A percentile compares a stretch with the other conserved stretches of the same genome.
phyloP scores from a whole-genome alignment of 768 basidiomycete species.

The Pisolithus albus region DNA sequence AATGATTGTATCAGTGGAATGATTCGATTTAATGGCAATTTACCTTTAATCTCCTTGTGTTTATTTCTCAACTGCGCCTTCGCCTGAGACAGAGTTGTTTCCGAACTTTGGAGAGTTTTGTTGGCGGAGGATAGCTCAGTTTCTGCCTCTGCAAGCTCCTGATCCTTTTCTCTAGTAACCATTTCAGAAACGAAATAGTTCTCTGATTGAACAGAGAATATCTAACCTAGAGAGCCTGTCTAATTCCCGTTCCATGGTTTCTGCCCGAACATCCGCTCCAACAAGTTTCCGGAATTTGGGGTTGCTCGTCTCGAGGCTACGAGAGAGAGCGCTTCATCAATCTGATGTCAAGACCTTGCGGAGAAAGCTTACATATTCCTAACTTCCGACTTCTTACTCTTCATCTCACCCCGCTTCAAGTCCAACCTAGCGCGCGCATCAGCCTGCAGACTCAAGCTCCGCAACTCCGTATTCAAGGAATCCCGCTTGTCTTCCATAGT shows the following conservation, averaged over 20 bases:
- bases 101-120: constrained; percentile 53
- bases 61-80: constrained; percentile 58
- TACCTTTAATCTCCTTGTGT: constrained; percentile 57
- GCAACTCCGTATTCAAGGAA: constrained; percentile 60
- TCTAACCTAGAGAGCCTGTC: constrained; percentile 53
- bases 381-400: constrained; percentile 58
- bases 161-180: constrained; percentile 56
- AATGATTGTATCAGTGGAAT: not conserved
- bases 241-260: constrained; percentile 70
- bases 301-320: constrained; percentile 57
- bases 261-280: constrained; percentile 50
- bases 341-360: not conserved
- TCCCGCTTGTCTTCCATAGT: constrained; percentile 66
- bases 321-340: constrained; percentile 4
- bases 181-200: not conserved
- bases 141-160: constrained; percentile 39
- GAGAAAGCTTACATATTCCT: constrained; percentile 51
- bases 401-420: constrained; percentile 62
- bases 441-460: constrained; percentile 67
- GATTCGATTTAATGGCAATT: constrained; percentile 5
- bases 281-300: constrained; percentile 59
- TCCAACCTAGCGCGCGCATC: constrained; percentile 75
- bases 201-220: too few relatives aligned
- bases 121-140: constrained; percentile 36
- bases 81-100: constrained; percentile 53